Evolutionary conservation across 441 rosid genomes (phyloP), one percentile per base, ranked within the genome.

Genomic region (Erysimum pusillum): DNA sequence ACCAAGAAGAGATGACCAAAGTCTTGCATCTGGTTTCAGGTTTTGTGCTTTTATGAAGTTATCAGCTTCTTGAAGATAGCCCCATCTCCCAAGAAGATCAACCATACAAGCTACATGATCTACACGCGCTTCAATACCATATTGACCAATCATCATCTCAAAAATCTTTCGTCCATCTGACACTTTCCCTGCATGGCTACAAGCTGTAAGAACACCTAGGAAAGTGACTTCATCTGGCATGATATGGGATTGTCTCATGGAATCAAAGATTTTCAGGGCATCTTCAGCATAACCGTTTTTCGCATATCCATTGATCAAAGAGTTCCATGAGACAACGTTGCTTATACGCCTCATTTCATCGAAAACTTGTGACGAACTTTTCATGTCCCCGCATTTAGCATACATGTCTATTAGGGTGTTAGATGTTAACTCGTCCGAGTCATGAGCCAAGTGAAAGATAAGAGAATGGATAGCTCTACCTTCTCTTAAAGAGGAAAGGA

Each of bases 11-110:
- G 99, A 80, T 48, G 94, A 86, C 99, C 97, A 92, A 51, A 92
- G 79, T 89, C 83, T 94, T 46, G 90, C 83, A 87, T 91, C 91
- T 14, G 89, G 88, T 78, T 85, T 84, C 65, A 88, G 84, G 49
- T 80, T 83, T 41, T 88, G 84, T 31, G 76, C 78, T 76, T 82
- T 62, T 38, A 92, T 85, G 84, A 92, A 92, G 66, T 87, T 85
- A 68, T 77, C 88, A 17, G 96, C 97, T 87, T 94, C 97, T 83
- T 86, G 69, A 60, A 94, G 90, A 78, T 81, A 85, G 8, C 97
- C 97, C 90, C 96, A 92, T 68, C 97, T 86, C 17, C 97, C 97
- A 48, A 92, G 86, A 86, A 94, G 95, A 91, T 94, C 98, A 74
- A 92, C 90, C 87, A 92, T 85, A 82, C 97, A 92, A 63, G 97